Base-by-base conservation (phyloP, 1,284 basidiomycete genomes). In the Porodaedalea pini region DNA sequence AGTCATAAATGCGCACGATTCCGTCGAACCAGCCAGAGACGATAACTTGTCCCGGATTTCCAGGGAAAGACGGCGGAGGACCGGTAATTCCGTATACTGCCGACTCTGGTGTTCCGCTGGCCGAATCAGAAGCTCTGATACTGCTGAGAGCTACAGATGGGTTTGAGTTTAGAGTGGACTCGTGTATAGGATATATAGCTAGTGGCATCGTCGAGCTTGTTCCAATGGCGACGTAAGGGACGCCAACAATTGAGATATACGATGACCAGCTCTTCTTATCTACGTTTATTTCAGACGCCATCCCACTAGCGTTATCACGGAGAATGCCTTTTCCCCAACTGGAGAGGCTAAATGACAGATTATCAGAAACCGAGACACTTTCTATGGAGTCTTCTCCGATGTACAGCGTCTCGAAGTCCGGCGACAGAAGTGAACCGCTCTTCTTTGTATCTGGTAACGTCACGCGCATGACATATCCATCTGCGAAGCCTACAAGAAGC, bases 21-120 rank as follows among this genome's bases (percentile, higher is more conserved):
- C 88, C 85, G 65, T 91, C 87, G 68, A 82, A 90, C 88, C 89
- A 91, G 1, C 88, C 88, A 2, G 85, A 84, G 37, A 89, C 76
- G n/a, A 91, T 58, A 21, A 88, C 77, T 64, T 87, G 76, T n/a
- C 86, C 80, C 4, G 86, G 58, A 8, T 86, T 86, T 76, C 84
- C 84, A 1, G 82, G 79, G 17, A 82, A 82, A 29, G 77, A 75
- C 1, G 75, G 73, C 0, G 86, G 83, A 11, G 80, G 78, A n/a
- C 71, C 74, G 4, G 80, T 72, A 65, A 90, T 80, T 44, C 79
- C 85, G 70, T 88, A 90, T 10, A 90, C 86, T 15, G 56, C 50
- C 13, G 25, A 82, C 80, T 29, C 49, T 29, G 40, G 34, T 3
- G 31, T 11, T 21, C 27, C 10, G 23, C 23, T 47, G 4, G 72